Base-by-base conservation (phyloP, 2,329 filamentous ascomycete genomes). In the Cladophialophora carrionii region DNA sequence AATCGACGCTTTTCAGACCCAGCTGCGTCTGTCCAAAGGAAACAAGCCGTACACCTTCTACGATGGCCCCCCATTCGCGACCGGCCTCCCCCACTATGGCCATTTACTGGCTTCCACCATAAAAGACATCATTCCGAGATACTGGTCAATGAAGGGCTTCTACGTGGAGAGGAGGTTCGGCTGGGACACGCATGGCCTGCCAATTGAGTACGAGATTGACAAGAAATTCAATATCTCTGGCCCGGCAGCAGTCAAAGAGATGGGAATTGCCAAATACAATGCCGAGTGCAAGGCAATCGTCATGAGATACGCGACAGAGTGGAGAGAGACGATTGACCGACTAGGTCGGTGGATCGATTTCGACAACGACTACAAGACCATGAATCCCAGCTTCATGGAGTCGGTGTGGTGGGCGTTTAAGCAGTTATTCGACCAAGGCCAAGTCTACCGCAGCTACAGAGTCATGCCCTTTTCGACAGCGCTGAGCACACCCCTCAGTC, bases 351-450 rank as follows among this genome's bases (percentile, higher is more conserved):
- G 92, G 92, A 92, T 96, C 71, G 92, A 96, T 78, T 96, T 96
- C 72, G 92, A 96, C 78, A 93, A 94, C 71, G 90, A 96, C 77
- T 96, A 95, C 82, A 96, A 96, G 88, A 95, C 90, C 52, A 95
- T 96, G 91, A 88, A 96, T 75, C 84, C 88, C 17, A 89, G 81
- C 29, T 96, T 93, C 79, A 96, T 96, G 92, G 92, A 96, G 80
- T 88, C 88, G 0, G 87, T 90, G 71, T 96, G 92, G 92, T 96
- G 92, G 92, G 90, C 92, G 5, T 96, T 96, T 82, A 94, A 92
- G 80, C 87, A 92, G 75, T 82, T 96, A 29, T 93, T 90, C 76
- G 89, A 94, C 72, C 93, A 96, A 78, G 89, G 87, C 65, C 83
- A 88, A 67, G 91, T 96, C 59, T 96, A 96, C 75, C 89, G 91